Percentiles rank a stretch among this genome's conserved stretches.
Conservation (phyloP, 805 yeast species). For the Sungouiella blattae region DNA sequence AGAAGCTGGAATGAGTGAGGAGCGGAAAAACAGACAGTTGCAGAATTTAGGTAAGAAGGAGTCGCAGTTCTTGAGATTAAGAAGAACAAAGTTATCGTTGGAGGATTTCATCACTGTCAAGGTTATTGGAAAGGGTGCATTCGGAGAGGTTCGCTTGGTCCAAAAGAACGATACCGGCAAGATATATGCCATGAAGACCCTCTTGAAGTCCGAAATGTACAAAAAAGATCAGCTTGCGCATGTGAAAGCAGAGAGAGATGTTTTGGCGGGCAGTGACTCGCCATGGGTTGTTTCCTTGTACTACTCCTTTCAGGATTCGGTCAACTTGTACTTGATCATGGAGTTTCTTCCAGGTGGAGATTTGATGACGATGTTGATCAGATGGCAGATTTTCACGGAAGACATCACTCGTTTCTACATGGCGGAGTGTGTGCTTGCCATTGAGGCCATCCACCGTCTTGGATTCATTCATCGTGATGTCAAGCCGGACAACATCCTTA, state of each 20-base stretch:
- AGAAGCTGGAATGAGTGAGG: constrained; percentile 67
- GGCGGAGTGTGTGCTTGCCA: constrained; percentile 95
- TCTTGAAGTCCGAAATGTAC: constrained; percentile 87
- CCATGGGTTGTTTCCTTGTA: constrained; percentile 86
- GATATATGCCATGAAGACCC: constrained; percentile 92
- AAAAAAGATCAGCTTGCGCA: constrained; percentile 92
- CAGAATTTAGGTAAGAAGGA: constrained; percentile 84
- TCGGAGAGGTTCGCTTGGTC: constrained; percentile 93
- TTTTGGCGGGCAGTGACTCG: constrained; percentile 82
- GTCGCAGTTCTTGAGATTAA: constrained; percentile 75
- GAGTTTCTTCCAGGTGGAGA: constrained; percentile 79
- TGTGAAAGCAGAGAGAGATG: constrained; percentile 94
- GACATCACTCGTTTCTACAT: constrained; percentile 90
- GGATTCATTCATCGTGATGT: constrained; percentile 97
- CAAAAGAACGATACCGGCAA: constrained; percentile 90
- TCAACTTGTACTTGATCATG: constrained; percentile 74
- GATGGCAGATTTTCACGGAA: constrained; percentile 91
- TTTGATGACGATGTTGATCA: constrained; percentile 90
- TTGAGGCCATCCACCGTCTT: constrained; percentile 87
- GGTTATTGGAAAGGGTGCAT: constrained; percentile 94
- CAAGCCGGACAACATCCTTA: constrained; percentile 92
- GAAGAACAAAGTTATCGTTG: constrained; percentile 78
- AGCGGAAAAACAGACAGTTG: constrained; percentile 77
- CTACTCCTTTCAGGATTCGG: constrained; percentile 77
- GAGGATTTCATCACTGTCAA: constrained; percentile 88